A percentile compares a stretch with the other conserved stretches of the same genome.
phyloP scores from a whole-genome alignment of 129 eudicot species.

The Flaveria bidentis region DNA sequence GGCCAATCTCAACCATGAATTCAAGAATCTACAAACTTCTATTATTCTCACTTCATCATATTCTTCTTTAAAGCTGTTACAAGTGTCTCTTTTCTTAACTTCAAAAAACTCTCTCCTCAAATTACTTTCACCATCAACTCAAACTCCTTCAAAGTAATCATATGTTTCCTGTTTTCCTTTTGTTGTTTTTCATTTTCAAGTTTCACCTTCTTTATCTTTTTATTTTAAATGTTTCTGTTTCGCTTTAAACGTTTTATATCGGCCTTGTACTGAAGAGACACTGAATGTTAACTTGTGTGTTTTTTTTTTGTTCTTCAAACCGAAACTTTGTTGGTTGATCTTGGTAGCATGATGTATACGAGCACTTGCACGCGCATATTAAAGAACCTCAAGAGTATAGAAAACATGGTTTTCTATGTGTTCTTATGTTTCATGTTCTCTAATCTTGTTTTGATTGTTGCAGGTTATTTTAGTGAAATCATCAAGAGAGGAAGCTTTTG shows the following conservation, averaged over 20 bases:
- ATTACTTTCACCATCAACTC: not conserved
- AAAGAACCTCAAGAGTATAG: not conserved
- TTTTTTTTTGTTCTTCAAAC: not conserved
- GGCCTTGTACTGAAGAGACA: too few relatives aligned
- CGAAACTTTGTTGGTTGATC: not conserved
- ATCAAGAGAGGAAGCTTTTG: slow-evolving; percentile 22
- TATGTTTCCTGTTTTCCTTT: not conserved
- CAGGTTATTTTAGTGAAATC: slow-evolving; percentile 10
- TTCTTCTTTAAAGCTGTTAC: slow-evolving; percentile 9
- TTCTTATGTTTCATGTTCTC: slow-evolving; percentile 2
- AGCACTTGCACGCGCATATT: not conserved
- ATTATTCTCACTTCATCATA: not conserved
- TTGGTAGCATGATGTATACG: not conserved
- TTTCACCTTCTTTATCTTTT: not conserved
- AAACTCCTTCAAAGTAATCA: slow-evolving; percentile 24
- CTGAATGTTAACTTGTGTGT: too few relatives aligned
- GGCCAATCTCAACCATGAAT: slow-evolving; percentile 23
- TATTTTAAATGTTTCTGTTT: not conserved
- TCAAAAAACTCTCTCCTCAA: slow-evolving; percentile 16
- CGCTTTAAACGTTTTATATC: too few relatives aligned
- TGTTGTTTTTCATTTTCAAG: not conserved
- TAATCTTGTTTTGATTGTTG: slow-evolving; percentile 9
- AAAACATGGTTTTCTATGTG: not conserved
- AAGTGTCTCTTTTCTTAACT: slow-evolving; percentile 26
- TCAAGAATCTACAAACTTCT: slow-evolving; percentile 15